A percentile compares a stretch with the other conserved stretches of the same genome.
Conservation (phyloP, 1,284 basidiomycete species). For the Cutaneotrichosporon curvatum region DNA sequence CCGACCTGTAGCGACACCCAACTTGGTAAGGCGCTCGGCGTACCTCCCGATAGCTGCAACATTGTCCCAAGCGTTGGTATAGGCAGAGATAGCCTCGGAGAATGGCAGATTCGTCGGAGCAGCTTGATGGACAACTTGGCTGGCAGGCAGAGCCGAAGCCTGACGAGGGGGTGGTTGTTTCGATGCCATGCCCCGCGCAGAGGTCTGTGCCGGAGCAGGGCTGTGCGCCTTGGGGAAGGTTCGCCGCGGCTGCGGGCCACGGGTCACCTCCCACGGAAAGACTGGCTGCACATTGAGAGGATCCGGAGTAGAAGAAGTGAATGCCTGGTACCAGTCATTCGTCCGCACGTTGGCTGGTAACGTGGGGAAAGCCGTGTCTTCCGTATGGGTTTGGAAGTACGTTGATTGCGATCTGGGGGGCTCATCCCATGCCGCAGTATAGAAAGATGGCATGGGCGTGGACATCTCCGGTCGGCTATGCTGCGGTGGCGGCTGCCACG, state of each 20-base stretch:
- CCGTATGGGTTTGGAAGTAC: conserved; percentile 18
- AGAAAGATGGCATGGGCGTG: conserved; percentile 44
- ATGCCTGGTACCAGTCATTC: conserved; percentile 49
- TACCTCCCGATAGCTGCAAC: conserved; percentile 71
- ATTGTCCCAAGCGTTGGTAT: conserved; percentile 74
- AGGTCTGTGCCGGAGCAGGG: neutral
- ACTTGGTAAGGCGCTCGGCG: conserved; percentile 54
- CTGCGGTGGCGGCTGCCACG: conserved; percentile 46
- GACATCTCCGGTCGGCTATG: conserved; percentile 47
- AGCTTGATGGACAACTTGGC: neutral
- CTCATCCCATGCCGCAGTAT: conserved; percentile 51
- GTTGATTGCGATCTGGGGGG: conserved; percentile 39
- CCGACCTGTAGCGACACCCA: conserved; percentile 12
- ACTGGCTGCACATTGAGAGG: conserved; percentile 63
- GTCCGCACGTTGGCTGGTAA: conserved; percentile 36
- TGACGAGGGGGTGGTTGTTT: neutral
- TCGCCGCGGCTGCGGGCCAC: conserved; percentile 57
- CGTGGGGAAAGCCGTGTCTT: conserved; percentile 30
- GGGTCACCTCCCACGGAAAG: conserved; percentile 87
- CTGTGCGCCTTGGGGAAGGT: conserved; percentile 60
- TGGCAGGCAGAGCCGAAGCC: neutral
- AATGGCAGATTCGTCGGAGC: neutral
- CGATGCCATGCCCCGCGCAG: too few species aligned
- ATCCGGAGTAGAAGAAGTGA: conserved; percentile 56
- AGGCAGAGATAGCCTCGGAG: conserved; percentile 50